Conservation (phyloP, 306 rosid species). For the Benincasa hispida region DNA sequence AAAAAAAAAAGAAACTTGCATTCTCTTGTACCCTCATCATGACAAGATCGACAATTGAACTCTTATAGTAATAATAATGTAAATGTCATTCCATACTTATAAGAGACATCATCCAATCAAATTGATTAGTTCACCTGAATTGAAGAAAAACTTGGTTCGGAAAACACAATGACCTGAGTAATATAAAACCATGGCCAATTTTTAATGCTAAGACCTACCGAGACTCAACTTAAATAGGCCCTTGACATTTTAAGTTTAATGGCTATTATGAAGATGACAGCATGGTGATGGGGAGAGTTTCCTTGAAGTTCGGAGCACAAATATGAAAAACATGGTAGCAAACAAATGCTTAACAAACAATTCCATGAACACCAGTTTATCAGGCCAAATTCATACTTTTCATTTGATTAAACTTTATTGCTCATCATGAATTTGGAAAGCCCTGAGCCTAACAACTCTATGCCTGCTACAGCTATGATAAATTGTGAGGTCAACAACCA, state of each 20-base stretch:
- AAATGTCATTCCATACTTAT: background rate
- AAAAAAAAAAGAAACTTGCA: background rate
- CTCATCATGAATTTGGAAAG: background rate
- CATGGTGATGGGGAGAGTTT: background rate
- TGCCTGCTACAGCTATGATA: conserved; percentile 79
- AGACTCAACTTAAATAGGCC: background rate
- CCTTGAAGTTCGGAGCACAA: background rate
- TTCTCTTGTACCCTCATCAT: background rate
- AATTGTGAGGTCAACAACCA: conserved; percentile 47
- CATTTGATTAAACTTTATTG: background rate
- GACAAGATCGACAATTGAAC: background rate
- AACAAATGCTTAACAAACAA: background rate
- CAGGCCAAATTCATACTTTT: background rate
- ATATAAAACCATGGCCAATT: background rate
- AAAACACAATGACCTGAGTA: background rate
- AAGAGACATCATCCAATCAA: background rate
- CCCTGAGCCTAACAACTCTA: background rate
- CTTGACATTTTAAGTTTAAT: background rate
- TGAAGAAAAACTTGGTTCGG: background rate
- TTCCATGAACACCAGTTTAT: background rate
- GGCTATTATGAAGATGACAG: background rate
- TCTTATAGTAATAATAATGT: background rate
- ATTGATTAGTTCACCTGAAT: background rate
- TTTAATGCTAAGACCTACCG: background rate
- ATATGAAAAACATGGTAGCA: background rate